Percentiles rank a stretch among this genome's conserved stretches.
Evolutionary conservation across 192 early-diverging fungal species (phyloP).

Genomic region (Lunasporangiospora selenospora): DNA sequence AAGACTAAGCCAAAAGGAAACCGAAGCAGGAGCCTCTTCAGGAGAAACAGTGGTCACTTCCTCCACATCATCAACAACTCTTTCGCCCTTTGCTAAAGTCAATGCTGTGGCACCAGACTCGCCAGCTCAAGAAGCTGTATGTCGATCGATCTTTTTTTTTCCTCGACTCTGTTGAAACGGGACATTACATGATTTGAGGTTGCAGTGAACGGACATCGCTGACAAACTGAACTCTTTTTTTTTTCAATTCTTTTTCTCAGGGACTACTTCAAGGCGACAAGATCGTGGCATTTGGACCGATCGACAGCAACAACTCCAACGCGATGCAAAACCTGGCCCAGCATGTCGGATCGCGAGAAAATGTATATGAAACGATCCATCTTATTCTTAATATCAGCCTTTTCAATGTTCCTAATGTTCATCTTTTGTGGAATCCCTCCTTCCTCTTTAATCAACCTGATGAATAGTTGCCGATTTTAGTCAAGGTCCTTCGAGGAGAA

Average conservation of each 20-base stretch:
- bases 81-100: slow-evolving; percentile 56
- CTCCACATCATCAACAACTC: slow-evolving; percentile 1
- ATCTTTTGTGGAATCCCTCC: neutral
- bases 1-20: slow-evolving; percentile 4
- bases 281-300: slow-evolving; percentile 53
- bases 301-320: slow-evolving; percentile 42
- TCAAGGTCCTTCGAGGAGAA: slow-evolving; percentile 44
- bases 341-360: slow-evolving; percentile 42
- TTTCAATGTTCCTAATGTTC: neutral
- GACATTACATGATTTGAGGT: neutral
- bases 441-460: neutral
- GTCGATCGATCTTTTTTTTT: neutral
- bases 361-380: slow-evolving; percentile 10
- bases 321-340: slow-evolving; percentile 48
- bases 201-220: neutral
- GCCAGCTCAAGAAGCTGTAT: slow-evolving; percentile 55
- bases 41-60: slow-evolving; percentile 1
- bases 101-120: slow-evolving; percentile 66
- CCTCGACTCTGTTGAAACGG: neutral
- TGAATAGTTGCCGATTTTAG: slow-evolving; percentile 44
- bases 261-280: slow-evolving; percentile 53
- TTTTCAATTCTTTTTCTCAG: slow-evolving; percentile 22
- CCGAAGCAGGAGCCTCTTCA: neutral
- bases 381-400: neutral
- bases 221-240: neutral